These are phyloP conservation scores for Vigna mungo DNA, from an alignment of 306 rosid species.

Conservation along the genomic window DNA sequence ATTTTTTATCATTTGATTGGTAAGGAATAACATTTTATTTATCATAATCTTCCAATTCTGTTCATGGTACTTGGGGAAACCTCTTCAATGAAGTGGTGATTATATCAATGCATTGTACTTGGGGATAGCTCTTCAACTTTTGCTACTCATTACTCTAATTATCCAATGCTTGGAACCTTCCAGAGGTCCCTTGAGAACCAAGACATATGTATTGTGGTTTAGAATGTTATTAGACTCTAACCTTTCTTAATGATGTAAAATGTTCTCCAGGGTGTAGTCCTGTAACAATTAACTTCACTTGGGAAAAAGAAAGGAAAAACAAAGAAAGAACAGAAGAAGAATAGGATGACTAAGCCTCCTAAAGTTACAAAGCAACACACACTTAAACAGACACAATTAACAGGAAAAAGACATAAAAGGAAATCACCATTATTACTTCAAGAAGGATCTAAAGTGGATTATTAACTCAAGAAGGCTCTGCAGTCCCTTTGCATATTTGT, in stretches of 20 bases:
- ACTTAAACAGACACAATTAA: neutral
- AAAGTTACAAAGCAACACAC: neutral
- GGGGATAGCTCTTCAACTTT: neutral
- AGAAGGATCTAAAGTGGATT: neutral
- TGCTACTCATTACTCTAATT: neutral
- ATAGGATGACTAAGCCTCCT: neutral
- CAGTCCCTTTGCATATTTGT: neutral
- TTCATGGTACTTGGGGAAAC: neutral
- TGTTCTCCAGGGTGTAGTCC: neutral
- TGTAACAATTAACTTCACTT: neutral
- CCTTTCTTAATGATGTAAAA: neutral
- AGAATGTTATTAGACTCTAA: neutral
- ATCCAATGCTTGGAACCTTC: neutral
- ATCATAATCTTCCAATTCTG: neutral
- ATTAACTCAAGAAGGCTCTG: slow-evolving; percentile 4
- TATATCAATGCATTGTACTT: neutral
- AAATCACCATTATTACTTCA: neutral
- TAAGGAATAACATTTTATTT: neutral
- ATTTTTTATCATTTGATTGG: neutral
- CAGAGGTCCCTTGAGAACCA: slow-evolving; percentile 1
- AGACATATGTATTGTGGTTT: neutral
- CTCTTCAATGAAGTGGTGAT: neutral
- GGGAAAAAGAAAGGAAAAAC: neutral
- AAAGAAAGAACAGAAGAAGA: too few species aligned
- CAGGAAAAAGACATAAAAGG: neutral